A percentile compares a stretch with the other conserved stretches of the same genome.
Evolutionary conservation across 1,284 basidiomycete genomes (phyloP).

Genomic region (Sanguinoderma infundibulare): DNA sequence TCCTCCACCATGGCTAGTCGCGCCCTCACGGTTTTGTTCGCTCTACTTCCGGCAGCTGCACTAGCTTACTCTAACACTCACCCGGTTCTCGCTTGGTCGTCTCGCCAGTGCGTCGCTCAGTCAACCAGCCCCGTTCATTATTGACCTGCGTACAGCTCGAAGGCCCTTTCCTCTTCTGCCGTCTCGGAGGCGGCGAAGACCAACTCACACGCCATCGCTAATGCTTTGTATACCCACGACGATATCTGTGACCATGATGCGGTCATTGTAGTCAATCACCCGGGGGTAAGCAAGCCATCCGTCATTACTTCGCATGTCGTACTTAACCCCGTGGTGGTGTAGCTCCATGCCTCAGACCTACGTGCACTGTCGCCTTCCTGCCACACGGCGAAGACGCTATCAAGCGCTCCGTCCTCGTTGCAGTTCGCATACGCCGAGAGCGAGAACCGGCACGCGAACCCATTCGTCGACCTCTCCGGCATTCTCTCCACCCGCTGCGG

Average conservation of each 20-base stretch:
- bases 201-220: slow-evolving; percentile 41
- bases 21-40: slow-evolving; percentile 28
- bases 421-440: slow-evolving; percentile 63
- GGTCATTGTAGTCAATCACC: slow-evolving; percentile 67
- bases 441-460: slow-evolving; percentile 27
- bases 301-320: neutral
- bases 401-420: slow-evolving; percentile 53
- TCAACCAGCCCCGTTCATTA: neutral
- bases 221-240: slow-evolving; percentile 48
- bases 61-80: slow-evolving; percentile 61
- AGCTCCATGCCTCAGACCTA: slow-evolving; percentile 76
- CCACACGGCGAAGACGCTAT: slow-evolving; percentile 49
- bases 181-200: slow-evolving; percentile 35
- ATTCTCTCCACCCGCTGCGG: slow-evolving; percentile 56
- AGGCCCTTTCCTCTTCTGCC: slow-evolving; percentile 47
- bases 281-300: slow-evolving; percentile 53
- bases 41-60: slow-evolving; percentile 48
- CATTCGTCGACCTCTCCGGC: slow-evolving; percentile 43
- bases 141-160: slow-evolving; percentile 43
- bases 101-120: slow-evolving; percentile 48
- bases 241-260: slow-evolving; percentile 66
- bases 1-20: slow-evolving; percentile 29
- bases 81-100: slow-evolving; percentile 75
- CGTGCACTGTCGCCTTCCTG: slow-evolving; percentile 58
- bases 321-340: slow-evolving; percentile 1